These are phyloP conservation scores for Cunninghamia lanceolata DNA, from an alignment of 75 land plant genomes.

Conservation along the genomic window DNA sequence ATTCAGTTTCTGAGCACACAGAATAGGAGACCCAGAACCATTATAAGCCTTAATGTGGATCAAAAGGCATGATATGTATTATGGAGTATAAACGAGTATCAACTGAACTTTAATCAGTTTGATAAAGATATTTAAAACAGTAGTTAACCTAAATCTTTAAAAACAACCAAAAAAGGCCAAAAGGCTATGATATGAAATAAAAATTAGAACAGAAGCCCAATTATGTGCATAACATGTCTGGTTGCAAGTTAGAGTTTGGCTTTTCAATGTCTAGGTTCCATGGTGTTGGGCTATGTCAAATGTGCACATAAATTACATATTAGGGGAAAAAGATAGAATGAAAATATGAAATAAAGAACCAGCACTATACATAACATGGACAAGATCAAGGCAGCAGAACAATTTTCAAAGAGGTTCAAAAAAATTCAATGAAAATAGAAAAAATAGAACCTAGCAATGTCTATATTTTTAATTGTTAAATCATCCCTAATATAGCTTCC, in stretches of 20 bases:
- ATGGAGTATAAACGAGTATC: neutral
- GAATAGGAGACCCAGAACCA: neutral
- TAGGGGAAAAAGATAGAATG: neutral
- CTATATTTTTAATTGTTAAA: neutral
- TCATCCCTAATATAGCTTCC: neutral
- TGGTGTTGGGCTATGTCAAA: neutral
- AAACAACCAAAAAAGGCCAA: neutral
- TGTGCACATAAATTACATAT: neutral
- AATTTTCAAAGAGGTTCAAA: neutral
- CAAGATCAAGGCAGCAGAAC: neutral
- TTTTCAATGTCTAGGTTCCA: neutral
- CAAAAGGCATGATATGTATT: neutral
- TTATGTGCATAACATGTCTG: neutral
- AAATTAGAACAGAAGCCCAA: neutral
- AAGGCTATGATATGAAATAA: neutral
- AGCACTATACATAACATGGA: neutral
- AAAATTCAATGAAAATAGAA: neutral
- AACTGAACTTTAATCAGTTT: neutral
- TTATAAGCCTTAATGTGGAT: neutral
- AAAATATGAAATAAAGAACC: neutral
- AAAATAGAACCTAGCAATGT: neutral
- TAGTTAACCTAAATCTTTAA: neutral
- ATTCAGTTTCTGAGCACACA: neutral
- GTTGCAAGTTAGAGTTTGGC: neutral
- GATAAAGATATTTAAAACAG: neutral